Base-by-base conservation (phyloP, 192 early-diverging fungal species). In the Coemansia sp. region DNA sequence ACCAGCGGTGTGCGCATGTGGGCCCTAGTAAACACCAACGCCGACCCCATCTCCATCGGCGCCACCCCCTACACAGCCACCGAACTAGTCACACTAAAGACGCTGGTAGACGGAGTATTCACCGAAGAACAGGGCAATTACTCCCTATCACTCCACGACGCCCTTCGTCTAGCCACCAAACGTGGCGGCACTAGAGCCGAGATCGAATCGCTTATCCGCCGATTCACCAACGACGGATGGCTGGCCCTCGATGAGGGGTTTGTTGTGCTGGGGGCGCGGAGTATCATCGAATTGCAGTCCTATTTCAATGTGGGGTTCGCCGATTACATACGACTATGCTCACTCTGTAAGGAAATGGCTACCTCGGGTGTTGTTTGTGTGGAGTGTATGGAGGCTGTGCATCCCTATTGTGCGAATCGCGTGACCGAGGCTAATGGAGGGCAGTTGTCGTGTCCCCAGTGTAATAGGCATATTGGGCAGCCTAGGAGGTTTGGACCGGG, bases 21-120 rank as follows among this genome's bases (percentile, higher is more conserved):
- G 70, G 76, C 76, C 20, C 39, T 78, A 1, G 63, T 59, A 28
- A 78, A 73, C 47, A 73, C 67, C 55, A 78, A 68, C 20, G 76
- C 76, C 6, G 76, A 78, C 28, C 33, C 48, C 2, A 73, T 69
- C 6, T 52, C 67, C 2, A 69, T 34, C 1, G 48, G 60, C 1
- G 71, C 71, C 4, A 73, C 76, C 0, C 64, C 76, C 8, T 79
- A 73, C 28, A 52, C 43, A 0, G 39, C 71, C 6, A 36, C 41
- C 3, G 67, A 70, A 50, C 64, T 79, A 8, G 34, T 53, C 5
- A 61, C 67, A 25, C 68, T 79, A 10, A 73, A 73, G 2, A 52
- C 64, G 7, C 68, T 79, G 16, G 41, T 79, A 0, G 76, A 70
- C 33, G 35, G 16, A 5, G 43, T 73, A 37, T 73, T 65, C 18